These are phyloP conservation scores for Solanum dulcamara DNA, from an alignment of 257 asterid species.

Conservation along the genomic window DNA sequence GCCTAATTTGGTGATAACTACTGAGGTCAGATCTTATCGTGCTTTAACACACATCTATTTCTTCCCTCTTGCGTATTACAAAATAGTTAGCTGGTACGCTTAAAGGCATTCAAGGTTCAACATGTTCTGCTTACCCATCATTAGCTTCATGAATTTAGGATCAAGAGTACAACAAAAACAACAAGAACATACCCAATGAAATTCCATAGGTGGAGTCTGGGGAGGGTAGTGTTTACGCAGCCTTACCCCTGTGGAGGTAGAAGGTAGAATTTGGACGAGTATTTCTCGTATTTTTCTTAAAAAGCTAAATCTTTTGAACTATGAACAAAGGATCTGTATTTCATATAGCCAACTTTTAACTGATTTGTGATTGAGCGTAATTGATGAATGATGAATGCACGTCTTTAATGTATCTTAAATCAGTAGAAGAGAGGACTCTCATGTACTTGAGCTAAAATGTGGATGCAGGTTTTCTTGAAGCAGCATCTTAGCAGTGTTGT, in stretches of 20 bases:
- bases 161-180: background rate
- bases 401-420: background rate
- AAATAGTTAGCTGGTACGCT: background rate
- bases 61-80: background rate
- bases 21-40: background rate
- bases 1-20: background rate
- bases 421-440: background rate
- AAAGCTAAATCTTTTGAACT: background rate
- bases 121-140: background rate
- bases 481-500: constrained; percentile 62
- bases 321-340: background rate
- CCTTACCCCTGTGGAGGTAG: background rate
- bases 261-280: background rate
- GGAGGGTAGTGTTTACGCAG: background rate
- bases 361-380: background rate
- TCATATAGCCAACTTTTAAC: background rate
- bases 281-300: background rate
- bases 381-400: background rate
- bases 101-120: background rate
- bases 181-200: background rate
- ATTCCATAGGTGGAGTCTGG: background rate
- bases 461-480: constrained; percentile 85
- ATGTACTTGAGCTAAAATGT: background rate
- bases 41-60: background rate
- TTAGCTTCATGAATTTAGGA: background rate